These are phyloP conservation scores for Suhomyces bolitotheri DNA, from an alignment of 1,139 yeast genomes.

Conservation along the genomic window DNA sequence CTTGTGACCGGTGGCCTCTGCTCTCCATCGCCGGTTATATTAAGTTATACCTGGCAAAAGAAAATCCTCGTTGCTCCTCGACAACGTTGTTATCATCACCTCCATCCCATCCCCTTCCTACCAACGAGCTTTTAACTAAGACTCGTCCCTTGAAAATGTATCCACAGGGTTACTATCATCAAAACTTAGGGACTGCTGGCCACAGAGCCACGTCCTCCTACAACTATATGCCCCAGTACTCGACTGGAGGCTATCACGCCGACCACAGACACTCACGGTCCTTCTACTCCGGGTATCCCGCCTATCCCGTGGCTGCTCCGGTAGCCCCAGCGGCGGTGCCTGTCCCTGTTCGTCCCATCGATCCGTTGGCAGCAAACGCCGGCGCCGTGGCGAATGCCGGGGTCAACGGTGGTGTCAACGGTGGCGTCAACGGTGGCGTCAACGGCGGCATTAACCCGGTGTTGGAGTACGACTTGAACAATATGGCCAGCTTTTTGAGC, in stretches of 20 bases:
- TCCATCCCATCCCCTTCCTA: not conserved
- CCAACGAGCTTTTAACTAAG: slow-evolving; percentile 17
- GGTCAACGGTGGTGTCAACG: too few species aligned
- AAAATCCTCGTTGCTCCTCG: not conserved
- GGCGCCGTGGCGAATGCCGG: slow-evolving; percentile 7
- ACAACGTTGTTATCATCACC: not conserved
- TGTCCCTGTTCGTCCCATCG: slow-evolving; percentile 1
- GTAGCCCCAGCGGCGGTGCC: slow-evolving; percentile 10
- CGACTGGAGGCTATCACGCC: not conserved
- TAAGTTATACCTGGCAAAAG: slow-evolving; percentile 13
- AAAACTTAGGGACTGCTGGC: slow-evolving; percentile 40
- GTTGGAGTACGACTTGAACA: slow-evolving; percentile 72
- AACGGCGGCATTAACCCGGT: slow-evolving; percentile 78
- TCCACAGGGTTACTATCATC: slow-evolving; percentile 24
- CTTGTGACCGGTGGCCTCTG: not conserved
- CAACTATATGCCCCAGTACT: slow-evolving; percentile 26
- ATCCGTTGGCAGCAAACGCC: slow-evolving; percentile 1
- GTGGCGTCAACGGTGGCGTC: slow-evolving; percentile 30
- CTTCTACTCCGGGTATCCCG: slow-evolving; percentile 14
- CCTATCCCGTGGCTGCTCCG: slow-evolving; percentile 15
- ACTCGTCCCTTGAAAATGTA: slow-evolving; percentile 17
- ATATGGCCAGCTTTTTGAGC: slow-evolving; percentile 76
- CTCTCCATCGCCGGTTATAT: slow-evolving; percentile 14
- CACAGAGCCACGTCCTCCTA: slow-evolving; percentile 37
- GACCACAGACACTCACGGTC: slow-evolving; percentile 16